Conservation (phyloP, 257 asterid genomes). For the Fraxinus pennsylvanica region DNA sequence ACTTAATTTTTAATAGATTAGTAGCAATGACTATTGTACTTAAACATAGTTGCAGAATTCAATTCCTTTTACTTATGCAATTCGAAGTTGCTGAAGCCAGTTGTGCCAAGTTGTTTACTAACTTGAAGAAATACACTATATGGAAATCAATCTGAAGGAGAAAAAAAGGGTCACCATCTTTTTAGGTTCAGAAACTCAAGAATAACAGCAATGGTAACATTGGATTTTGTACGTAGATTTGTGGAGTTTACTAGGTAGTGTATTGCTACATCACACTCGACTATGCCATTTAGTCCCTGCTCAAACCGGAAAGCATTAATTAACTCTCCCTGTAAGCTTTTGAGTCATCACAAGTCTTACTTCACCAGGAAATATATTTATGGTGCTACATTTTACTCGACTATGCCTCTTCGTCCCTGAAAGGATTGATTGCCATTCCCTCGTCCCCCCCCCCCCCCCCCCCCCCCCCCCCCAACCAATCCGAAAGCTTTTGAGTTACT, state of each 20-base stretch:
- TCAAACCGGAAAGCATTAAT: background rate
- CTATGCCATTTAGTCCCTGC: background rate
- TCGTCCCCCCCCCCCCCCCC: background rate
- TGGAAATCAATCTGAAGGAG: background rate
- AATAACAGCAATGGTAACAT: background rate
- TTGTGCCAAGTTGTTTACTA: background rate
- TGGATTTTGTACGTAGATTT: background rate
- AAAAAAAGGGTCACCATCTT: background rate
- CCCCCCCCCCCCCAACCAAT: too few relatives aligned
- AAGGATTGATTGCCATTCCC: background rate
- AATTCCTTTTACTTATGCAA: slow-evolving; percentile 13
- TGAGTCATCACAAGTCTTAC: background rate
- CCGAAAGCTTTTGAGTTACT: background rate
- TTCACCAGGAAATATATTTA: background rate
- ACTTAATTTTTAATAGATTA: slow-evolving; percentile 16
- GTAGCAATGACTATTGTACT: background rate
- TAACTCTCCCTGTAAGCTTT: background rate
- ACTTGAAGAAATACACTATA: background rate
- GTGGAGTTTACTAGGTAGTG: background rate
- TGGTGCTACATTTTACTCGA: background rate
- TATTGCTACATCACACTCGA: background rate
- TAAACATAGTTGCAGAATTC: background rate
- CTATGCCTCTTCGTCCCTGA: background rate
- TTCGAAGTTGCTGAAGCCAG: slow-evolving; percentile 8
- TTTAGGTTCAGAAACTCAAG: background rate